Percentiles rank a stretch among this genome's conserved stretches.
Conservation (phyloP, 257 asterid genomes). For the Oldenlandia corymbosa region DNA sequence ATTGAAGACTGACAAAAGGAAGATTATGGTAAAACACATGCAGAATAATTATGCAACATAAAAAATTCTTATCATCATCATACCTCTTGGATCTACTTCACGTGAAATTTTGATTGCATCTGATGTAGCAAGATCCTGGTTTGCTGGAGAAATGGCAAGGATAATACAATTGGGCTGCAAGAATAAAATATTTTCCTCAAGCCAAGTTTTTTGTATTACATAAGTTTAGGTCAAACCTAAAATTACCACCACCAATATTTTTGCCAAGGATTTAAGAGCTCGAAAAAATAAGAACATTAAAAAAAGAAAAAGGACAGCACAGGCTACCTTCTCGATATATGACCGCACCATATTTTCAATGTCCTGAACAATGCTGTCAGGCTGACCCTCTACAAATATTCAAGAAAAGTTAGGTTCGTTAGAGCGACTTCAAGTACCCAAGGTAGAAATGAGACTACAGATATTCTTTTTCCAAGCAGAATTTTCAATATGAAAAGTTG, state of each 20-base stretch:
- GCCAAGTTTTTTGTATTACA: no score
- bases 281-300: background rate
- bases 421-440: conserved; percentile 6
- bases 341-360: conserved; percentile 95
- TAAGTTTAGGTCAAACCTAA: background rate
- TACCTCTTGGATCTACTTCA: conserved; percentile 89
- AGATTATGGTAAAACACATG: background rate
- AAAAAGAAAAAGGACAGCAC: background rate
- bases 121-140: conserved; percentile 92
- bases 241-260: background rate
- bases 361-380: conserved; percentile 83
- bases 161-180: conserved; percentile 87
- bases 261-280: background rate
- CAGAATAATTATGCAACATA: no score
- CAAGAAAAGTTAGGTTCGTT: conserved; percentile 5
- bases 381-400: conserved; percentile 71
- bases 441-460: conserved; percentile 2
- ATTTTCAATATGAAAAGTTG: conserved; percentile 7
- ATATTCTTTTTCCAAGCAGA: background rate
- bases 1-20: background rate
- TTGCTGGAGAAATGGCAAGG: conserved; percentile 91
- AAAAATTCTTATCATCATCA: background rate
- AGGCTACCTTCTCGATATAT: conserved; percentile 85
- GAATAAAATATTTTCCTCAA: conserved; percentile 1
- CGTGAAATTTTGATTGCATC: conserved; percentile 90